Percentiles rank a stretch among this genome's conserved stretches.
Conservation (phyloP, 2,329 filamentous ascomycete genomes). For the Metarhizium guizhouense region DNA sequence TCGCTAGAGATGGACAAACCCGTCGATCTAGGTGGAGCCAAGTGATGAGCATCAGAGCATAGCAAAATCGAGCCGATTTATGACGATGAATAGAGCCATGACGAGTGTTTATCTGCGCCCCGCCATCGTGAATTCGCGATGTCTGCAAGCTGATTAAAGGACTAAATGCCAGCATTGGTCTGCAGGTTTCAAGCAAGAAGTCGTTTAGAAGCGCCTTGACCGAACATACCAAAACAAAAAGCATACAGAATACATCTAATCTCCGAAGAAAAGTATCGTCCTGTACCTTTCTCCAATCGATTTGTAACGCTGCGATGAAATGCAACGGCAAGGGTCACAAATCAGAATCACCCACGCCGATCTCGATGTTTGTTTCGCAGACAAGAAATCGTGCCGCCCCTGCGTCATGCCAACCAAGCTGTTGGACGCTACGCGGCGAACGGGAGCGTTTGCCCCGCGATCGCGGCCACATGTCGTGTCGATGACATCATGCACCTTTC, state of each 20-base stretch:
- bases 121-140: neutral
- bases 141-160: neutral
- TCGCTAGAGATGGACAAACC: neutral
- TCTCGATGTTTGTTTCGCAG: neutral
- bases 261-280: no score
- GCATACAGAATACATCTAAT: no score
- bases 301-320: no score
- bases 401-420: slow-evolving; percentile 1
- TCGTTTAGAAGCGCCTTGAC: no score
- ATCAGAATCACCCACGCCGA: neutral
- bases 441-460: slow-evolving; percentile 9
- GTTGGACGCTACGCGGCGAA: neutral
- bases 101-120: neutral
- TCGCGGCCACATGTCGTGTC: slow-evolving; percentile 1
- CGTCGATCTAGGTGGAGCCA: neutral
- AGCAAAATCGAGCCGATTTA: neutral
- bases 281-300: no score
- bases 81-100: neutral
- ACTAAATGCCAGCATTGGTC: no score
- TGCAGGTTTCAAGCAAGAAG: no score
- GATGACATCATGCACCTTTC: slow-evolving; percentile 7
- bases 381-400: neutral
- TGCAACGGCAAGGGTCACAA: no score
- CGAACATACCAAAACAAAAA: no score
- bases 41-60: neutral